Evolutionary conservation across 2,329 filamentous ascomycete genomes (phyloP).

Genomic region (Colletotrichum sansevieriae): DNA sequence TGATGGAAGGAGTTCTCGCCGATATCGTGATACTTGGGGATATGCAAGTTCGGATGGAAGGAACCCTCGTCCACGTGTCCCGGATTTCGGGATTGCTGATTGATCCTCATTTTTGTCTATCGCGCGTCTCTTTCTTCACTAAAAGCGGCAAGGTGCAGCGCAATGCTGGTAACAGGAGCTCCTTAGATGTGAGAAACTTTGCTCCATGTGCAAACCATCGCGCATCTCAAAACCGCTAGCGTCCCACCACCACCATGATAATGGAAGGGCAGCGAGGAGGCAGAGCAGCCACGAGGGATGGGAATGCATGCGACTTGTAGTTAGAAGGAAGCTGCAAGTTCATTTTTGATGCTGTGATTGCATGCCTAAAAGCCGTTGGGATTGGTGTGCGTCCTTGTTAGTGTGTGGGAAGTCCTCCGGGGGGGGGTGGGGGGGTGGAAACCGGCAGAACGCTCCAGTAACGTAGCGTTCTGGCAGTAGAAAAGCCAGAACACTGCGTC

Average conservation of each 20-base stretch:
- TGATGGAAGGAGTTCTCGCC: background rate
- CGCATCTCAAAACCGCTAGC: background rate
- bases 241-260: background rate
- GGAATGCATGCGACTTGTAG: slow-evolving; percentile 2
- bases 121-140: background rate
- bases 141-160: background rate
- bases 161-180: background rate
- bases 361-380: background rate
- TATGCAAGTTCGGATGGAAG: background rate
- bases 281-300: background rate
- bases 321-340: background rate
- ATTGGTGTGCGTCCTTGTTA: background rate
- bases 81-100: background rate
- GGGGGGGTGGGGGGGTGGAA: background rate
- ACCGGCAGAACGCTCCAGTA: background rate
- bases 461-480: background rate
- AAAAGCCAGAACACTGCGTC: slow-evolving; percentile 5
- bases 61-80: background rate
- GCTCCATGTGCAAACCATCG: background rate
- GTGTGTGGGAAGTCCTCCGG: background rate
- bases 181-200: background rate
- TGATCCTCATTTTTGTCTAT: background rate
- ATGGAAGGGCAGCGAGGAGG: background rate
- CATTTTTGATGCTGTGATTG: background rate
- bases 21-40: background rate